These are phyloP conservation scores for Solanum hybrid DNA, from an alignment of 305 asterid genomes.

Conservation along the genomic window DNA sequence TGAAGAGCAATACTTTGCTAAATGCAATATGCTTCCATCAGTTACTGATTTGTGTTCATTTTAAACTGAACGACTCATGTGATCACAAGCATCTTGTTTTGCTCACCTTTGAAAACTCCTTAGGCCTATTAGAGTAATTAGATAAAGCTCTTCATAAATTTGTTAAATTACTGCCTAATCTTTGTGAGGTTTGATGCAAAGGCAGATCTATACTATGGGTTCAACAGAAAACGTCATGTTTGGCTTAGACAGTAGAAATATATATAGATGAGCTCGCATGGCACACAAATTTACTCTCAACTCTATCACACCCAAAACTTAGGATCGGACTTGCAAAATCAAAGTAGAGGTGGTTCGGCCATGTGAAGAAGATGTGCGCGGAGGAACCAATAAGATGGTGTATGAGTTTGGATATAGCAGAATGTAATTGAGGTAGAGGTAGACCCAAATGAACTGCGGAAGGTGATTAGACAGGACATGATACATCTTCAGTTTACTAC, in stretches of 20 bases:
- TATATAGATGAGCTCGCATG: background rate
- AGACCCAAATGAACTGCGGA: background rate
- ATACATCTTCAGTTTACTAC: background rate
- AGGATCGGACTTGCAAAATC: background rate
- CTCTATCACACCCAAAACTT: background rate
- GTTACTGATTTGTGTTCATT: background rate
- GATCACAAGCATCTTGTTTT: background rate
- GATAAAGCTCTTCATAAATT: background rate
- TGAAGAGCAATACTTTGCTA: background rate
- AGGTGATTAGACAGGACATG: background rate
- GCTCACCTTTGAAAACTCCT: background rate
- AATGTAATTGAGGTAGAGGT: background rate
- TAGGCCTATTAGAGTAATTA: background rate
- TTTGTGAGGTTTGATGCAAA: background rate
- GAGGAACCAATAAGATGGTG: background rate
- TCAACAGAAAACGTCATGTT: background rate
- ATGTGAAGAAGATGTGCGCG: background rate
- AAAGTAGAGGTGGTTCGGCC: background rate
- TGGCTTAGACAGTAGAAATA: background rate
- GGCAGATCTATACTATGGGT: background rate
- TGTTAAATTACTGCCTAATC: background rate
- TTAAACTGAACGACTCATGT: background rate
- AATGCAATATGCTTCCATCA: background rate
- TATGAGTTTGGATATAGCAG: background rate
- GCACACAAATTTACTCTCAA: background rate